phyloP scores from a whole-genome alignment of 2,329 filamentous ascomycete species.

The Mycosphaerella sp. region DNA sequence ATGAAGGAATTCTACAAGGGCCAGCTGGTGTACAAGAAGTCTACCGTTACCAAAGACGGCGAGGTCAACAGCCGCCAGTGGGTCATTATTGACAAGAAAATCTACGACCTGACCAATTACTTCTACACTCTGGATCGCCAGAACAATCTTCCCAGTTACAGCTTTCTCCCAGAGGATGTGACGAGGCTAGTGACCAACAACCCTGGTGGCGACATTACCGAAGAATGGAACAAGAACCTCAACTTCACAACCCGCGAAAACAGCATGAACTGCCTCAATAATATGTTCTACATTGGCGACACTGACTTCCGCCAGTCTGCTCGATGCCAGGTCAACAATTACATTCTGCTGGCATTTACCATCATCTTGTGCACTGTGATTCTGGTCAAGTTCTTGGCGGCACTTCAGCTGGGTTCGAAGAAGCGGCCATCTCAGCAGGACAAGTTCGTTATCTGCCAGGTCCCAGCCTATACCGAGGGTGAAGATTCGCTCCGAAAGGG shows the following conservation, averaged over 20 bases:
- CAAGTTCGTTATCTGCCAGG: slow-evolving; percentile 98
- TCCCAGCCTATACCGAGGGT: slow-evolving; percentile 95
- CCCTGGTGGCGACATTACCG: slow-evolving; percentile 71
- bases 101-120: slow-evolving; percentile 92
- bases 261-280: slow-evolving; percentile 73
- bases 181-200: slow-evolving; percentile 65
- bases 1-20: slow-evolving; percentile 87
- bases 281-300: slow-evolving; percentile 74
- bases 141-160: slow-evolving; percentile 52
- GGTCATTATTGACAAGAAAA: slow-evolving; percentile 66
- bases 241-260: slow-evolving; percentile 53
- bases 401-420: slow-evolving; percentile 89
- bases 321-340: slow-evolving; percentile 82
- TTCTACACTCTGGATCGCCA: slow-evolving; percentile 64
- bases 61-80: slow-evolving; percentile 63
- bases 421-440: slow-evolving; percentile 83
- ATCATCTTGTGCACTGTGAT: slow-evolving; percentile 76
- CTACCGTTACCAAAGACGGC: slow-evolving; percentile 59
- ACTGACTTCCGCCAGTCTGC: slow-evolving; percentile 75
- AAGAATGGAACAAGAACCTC: slow-evolving; percentile 53
- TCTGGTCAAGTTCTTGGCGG: slow-evolving; percentile 80
- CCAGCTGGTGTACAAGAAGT: slow-evolving; percentile 65
- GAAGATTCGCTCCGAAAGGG: slow-evolving; percentile 92
- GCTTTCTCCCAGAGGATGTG: slow-evolving; percentile 66
- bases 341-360: slow-evolving; percentile 81